Base-by-base conservation (phyloP, 2,329 filamentous ascomycete species). In the Ceratocystis smalleyi region DNA sequence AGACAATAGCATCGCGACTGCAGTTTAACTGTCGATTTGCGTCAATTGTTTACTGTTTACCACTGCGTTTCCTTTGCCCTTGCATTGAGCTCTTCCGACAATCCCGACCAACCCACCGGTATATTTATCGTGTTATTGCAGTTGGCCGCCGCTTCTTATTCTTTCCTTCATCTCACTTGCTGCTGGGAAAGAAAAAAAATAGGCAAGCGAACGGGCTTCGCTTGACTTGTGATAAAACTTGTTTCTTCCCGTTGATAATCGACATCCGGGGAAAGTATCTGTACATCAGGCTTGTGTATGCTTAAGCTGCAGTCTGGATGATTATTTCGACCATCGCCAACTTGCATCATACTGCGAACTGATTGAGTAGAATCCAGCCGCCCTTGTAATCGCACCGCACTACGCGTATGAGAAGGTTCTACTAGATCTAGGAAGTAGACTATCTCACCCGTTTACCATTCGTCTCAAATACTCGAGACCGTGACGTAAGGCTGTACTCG, bases 1-100 rank as follows among this genome's bases (percentile, higher is more conserved):
- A 32, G 54, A n/a, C 27, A 24, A 57, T 57, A 57, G 22, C 12
- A 57, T 57, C 54, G 27, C 27, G 54, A 32, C 54, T 24, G 22
- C 54, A 57, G 54, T 57, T 57, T 10, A 35, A 30, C 54, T 35
- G 54, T 57, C 54, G 47, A 51, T 57, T 32, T 57, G 54, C 54
- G 6, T n/a, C 22, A 6, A n/a, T n/a, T 57, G 54, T 35, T 40
- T 40, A 40, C 35, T 40, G 35, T 40, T 12, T 32, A 17, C 3
- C 1, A 57, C 54, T 35, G 12, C 4, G 19, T 17, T 57, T 15
- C 22, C 49, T 54, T 24, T 35, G 8, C 24, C 22, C 15, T 57
- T 17, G 15, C 54, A 30, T n/a, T 35, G 27, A 57, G 32, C 15
- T 17, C 12, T 32, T 19, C 17, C 54, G 27, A 17, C 54, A 17